Percentiles rank a stretch among this genome's conserved stretches.
phyloP scores from a whole-genome alignment of 768 basidiomycete species.

The Kondoa subrosea region DNA sequence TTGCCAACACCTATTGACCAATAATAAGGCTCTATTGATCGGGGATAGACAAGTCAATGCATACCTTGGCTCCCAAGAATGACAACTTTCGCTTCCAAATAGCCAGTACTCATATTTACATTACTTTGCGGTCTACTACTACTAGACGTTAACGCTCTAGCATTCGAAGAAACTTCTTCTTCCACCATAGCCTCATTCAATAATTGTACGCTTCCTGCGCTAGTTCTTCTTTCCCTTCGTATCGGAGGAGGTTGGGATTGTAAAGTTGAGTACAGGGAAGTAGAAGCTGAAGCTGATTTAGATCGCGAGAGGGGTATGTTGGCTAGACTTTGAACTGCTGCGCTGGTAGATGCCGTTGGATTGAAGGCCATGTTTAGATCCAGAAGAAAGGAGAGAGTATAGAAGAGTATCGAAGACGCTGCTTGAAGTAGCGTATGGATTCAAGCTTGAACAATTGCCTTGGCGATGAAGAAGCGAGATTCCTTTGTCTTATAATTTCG shows the following conservation, averaged over 20 bases:
- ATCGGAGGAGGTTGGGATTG: background rate
- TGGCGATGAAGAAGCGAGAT: too few relatives aligned
- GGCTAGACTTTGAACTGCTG: background rate
- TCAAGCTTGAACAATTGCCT: too few relatives aligned
- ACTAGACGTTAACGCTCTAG: background rate
- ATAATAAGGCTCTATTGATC: too few relatives aligned
- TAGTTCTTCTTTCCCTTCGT: background rate
- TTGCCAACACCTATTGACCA: slow-evolving; percentile 27
- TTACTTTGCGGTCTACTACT: background rate
- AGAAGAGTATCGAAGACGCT: too few relatives aligned
- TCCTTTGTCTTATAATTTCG: too few relatives aligned
- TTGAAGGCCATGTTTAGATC: too few relatives aligned
- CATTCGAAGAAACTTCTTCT: background rate
- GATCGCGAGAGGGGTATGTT: background rate
- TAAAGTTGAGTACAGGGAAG: too few relatives aligned
- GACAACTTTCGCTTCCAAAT: slow-evolving; percentile 53
- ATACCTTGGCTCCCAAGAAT: slow-evolving; percentile 25
- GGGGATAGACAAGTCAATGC: background rate
- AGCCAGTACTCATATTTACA: background rate
- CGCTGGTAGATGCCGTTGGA: background rate
- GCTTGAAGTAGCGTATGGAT: too few relatives aligned
- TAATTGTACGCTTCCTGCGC: background rate
- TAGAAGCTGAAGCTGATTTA: background rate
- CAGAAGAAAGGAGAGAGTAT: too few relatives aligned
- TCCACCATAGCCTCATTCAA: background rate